Evolutionary conservation across 345 rosid species (phyloP), one percentile per base, ranked within the genome.

Genomic region (Passiflora organensis): DNA sequence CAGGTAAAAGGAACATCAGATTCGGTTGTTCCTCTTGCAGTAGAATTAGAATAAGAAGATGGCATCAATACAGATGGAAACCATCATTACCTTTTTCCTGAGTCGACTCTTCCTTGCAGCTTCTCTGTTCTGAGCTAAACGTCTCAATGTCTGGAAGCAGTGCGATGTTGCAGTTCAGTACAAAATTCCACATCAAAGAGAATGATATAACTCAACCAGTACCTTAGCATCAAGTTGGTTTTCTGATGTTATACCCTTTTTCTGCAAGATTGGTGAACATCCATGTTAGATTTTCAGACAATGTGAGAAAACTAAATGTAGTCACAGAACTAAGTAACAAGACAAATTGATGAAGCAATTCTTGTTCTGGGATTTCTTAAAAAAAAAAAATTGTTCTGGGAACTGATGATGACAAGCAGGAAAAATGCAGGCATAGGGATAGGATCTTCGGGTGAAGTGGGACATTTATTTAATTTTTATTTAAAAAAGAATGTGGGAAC

Each of bases 111-210:
- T 93, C 60, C 83, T 86, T 56, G 99, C 99, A 73, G 99, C 99
- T 83, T 93, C 99, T 80, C 99, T 86, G 80, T 93, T 93, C 63
- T 93, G 99, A 60, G 99, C 99, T 59, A 93, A 80, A 55, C 99
- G 94, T 80, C 99, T 89, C 58, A 86, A 56, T 68, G 95, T 89
- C 99, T 93, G 83, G 63, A 65, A 57, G 44, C 51, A 66, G 23
- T 37, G n/a, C n/a, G n/a, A n/a, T n/a, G n/a, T n/a, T n/a, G n/a
- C n/a, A n/a, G n/a, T n/a, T n/a, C n/a, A n/a, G n/a, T n/a, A n/a
- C n/a, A n/a, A n/a, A n/a, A n/a, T n/a, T n/a, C n/a, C n/a, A n/a
- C n/a, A 64, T 28, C 21, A 8, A 28, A 28, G 34, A 2, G 8
- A 28, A 2, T 28, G 8, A 28, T 28, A 28, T 28, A 28, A 28